These are phyloP conservation scores for Nicotiana sylvestris DNA, from an alignment of 257 asterid genomes.

Conservation along the genomic window DNA sequence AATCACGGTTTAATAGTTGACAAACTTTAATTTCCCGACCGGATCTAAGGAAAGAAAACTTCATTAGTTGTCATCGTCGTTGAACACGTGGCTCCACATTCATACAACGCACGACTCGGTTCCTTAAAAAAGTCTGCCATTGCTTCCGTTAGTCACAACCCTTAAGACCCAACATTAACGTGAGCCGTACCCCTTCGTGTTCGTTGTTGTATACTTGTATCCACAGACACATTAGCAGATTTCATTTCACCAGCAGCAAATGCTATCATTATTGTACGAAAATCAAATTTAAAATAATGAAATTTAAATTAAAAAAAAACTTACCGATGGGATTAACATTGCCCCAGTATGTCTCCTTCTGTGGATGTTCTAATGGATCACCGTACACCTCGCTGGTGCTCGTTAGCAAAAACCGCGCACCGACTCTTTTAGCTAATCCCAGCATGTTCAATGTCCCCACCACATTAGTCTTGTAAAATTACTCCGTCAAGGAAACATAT, in stretches of 20 bases:
- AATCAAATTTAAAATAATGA: background rate
- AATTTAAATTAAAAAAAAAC: background rate
- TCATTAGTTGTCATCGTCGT: constrained; percentile 6
- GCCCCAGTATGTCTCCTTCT: constrained; percentile 97
- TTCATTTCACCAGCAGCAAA: background rate
- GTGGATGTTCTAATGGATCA: constrained; percentile 91
- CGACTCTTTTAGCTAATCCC: constrained; percentile 97
- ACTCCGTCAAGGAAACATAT: background rate
- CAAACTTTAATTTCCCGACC: background rate
- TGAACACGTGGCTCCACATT: constrained; percentile 31
- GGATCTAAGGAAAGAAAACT: background rate
- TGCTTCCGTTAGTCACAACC: constrained; percentile 24
- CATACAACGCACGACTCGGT: background rate
- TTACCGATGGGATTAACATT: constrained; percentile 94
- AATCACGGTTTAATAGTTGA: constrained; percentile 5
- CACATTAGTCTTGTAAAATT: constrained; percentile 87
- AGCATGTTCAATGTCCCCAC: constrained; percentile 98
- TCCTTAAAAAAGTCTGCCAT: background rate
- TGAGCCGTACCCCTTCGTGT: background rate
- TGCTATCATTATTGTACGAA: background rate
- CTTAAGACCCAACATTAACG: constrained; percentile 11
- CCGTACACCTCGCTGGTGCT: constrained; percentile 99
- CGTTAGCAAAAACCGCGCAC: constrained; percentile 95
- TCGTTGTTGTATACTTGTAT: background rate
- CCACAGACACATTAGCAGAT: background rate